Percentiles rank a stretch among this genome's conserved stretches.
Conservation (phyloP, 2,329 filamentous ascomycete genomes). For the Claviceps arundinis region DNA sequence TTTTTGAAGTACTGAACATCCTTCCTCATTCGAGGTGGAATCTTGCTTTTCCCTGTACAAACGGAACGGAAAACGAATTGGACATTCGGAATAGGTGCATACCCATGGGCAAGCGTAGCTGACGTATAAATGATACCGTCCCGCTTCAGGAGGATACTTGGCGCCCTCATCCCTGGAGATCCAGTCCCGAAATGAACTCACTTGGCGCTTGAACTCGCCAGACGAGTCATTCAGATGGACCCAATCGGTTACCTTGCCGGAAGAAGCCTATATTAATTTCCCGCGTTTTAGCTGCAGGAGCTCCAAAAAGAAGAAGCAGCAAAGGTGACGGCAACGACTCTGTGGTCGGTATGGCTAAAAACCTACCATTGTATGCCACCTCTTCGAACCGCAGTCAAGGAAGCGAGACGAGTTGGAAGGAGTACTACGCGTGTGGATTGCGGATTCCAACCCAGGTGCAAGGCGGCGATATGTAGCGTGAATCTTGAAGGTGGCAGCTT, state of each 20-base stretch:
- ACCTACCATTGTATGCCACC: neutral
- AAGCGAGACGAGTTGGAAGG: neutral
- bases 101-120: slow-evolving; percentile 90
- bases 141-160: slow-evolving; percentile 73
- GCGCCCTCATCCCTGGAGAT: slow-evolving; percentile 61
- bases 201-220: slow-evolving; percentile 87
- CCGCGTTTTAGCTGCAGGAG: neutral
- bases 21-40: too few relatives aligned
- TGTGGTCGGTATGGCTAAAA: neutral
- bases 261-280: slow-evolving; percentile 3
- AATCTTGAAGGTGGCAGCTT: neutral
- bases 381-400: neutral
- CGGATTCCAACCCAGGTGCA: neutral
- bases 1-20: too few relatives aligned
- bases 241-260: slow-evolving; percentile 56
- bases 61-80: too few relatives aligned
- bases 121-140: slow-evolving; percentile 86
- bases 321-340: neutral
- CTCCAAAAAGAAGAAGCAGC: neutral
- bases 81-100: slow-evolving; percentile 9
- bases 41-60: too few relatives aligned
- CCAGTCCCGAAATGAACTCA: slow-evolving; percentile 67
- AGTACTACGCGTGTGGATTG: neutral
- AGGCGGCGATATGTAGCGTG: neutral
- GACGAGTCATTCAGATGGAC: slow-evolving; percentile 62